Percentiles rank a stretch among this genome's conserved stretches.
Evolutionary conservation across 164 flowering plant species (phyloP).

Genomic region (Umbellularia californica): DNA sequence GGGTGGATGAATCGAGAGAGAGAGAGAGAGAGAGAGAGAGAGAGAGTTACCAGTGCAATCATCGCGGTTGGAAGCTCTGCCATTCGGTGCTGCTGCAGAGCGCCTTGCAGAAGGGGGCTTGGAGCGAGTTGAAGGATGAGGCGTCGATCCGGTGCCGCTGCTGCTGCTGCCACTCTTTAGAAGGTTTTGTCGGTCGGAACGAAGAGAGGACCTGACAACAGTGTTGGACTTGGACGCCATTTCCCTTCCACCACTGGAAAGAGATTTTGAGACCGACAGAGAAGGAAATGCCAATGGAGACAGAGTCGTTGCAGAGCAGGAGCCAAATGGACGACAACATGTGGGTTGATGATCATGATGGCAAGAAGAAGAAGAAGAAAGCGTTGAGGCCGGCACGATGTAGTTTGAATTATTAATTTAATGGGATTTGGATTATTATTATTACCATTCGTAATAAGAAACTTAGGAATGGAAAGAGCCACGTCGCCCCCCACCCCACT

Average conservation of each 20-base stretch:
- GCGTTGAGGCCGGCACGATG: slow-evolving; percentile 21
- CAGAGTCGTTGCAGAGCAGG: background rate
- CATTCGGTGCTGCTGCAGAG: slow-evolving; percentile 28
- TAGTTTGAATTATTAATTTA: too few relatives aligned
- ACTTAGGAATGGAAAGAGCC: too few relatives aligned
- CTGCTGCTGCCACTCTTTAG: background rate
- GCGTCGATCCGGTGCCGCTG: slow-evolving; percentile 4
- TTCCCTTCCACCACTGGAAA: background rate
- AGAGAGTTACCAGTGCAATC: too few relatives aligned
- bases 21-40: too few relatives aligned
- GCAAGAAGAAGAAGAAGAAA: background rate
- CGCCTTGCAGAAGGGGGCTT: slow-evolving; percentile 30
- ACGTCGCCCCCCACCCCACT: too few relatives aligned
- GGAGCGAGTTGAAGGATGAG: background rate
- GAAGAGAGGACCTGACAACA: slow-evolving; percentile 9
- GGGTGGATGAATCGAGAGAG: too few relatives aligned
- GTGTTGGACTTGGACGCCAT: slow-evolving; percentile 17
- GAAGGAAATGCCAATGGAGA: background rate
- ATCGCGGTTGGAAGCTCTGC: slow-evolving; percentile 1
- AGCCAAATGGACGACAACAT: background rate
- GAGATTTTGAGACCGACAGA: background rate
- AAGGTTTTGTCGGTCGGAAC: slow-evolving; percentile 12
- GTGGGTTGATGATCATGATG: too few relatives aligned
- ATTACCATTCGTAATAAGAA: too few relatives aligned
- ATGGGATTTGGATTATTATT: background rate